These are phyloP conservation scores for Metschnikowia bowlesiae DNA, from an alignment of 805 yeast genomes.

Conservation along the genomic window DNA sequence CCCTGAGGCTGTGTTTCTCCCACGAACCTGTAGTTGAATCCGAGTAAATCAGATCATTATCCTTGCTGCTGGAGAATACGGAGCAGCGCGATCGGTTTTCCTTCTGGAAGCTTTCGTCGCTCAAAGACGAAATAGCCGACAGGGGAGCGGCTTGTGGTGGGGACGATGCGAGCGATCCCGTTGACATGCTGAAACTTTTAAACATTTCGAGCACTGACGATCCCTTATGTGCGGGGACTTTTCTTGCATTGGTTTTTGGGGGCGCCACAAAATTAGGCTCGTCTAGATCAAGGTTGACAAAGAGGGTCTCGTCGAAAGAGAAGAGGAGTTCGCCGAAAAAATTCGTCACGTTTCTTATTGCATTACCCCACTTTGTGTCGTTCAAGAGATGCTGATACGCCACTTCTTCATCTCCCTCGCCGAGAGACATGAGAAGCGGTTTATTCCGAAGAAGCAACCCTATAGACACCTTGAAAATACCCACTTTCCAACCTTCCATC, in stretches of 20 bases:
- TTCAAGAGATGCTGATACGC: constrained; percentile 41
- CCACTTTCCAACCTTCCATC: constrained; percentile 51
- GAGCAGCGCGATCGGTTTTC: constrained; percentile 20
- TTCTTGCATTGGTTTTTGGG: background rate
- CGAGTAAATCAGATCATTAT: constrained; percentile 28
- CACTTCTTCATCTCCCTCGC: constrained; percentile 37
- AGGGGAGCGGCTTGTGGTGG: constrained; percentile 9
- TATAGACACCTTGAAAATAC: constrained; percentile 51
- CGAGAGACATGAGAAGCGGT: constrained; percentile 34
- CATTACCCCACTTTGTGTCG: constrained; percentile 42
- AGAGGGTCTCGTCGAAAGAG: constrained; percentile 33
- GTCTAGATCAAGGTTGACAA: constrained; percentile 8
- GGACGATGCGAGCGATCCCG: constrained; percentile 8
- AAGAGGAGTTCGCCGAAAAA: constrained; percentile 38
- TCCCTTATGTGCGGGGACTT: constrained; percentile 10
- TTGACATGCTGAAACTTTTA: constrained; percentile 23
- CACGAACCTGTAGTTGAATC: constrained; percentile 18
- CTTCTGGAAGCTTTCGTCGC: constrained; percentile 5
- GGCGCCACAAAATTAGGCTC: constrained; percentile 1
- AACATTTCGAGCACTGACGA: constrained; percentile 27
- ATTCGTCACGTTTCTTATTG: constrained; percentile 30
- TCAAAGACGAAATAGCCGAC: constrained; percentile 5
- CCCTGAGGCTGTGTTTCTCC: constrained; percentile 7
- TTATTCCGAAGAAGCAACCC: constrained; percentile 49
- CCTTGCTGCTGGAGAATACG: constrained; percentile 18